A percentile compares a stretch with the other conserved stretches of the same genome.
Evolutionary conservation across 495 filamentous ascomycete genomes (phyloP).

Genomic region (Podospora pseudocomata): DNA sequence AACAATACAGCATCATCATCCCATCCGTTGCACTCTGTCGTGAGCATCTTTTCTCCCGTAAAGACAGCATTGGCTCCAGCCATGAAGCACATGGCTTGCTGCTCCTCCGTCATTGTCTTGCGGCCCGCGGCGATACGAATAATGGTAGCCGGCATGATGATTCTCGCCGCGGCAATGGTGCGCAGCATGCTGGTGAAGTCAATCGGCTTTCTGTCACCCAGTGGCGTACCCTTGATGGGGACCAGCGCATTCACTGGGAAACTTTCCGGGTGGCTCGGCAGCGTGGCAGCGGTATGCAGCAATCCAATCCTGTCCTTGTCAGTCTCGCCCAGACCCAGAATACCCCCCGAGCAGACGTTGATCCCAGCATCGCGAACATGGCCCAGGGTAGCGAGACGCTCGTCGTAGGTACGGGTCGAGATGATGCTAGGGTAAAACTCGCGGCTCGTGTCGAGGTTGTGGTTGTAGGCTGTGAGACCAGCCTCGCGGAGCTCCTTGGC

Average conservation of each 20-base stretch:
- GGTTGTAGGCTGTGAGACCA: constrained; percentile 83
- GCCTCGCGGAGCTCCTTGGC: constrained; percentile 76
- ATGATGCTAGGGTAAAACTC: constrained; percentile 81
- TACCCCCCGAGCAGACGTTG: constrained; percentile 81
- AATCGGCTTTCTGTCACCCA: constrained; percentile 66
- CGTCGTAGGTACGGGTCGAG: constrained; percentile 77
- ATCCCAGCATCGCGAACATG: constrained; percentile 79
- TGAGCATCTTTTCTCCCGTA: constrained; percentile 90
- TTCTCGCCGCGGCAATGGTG: constrained; percentile 73
- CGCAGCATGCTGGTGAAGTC: constrained; percentile 67
- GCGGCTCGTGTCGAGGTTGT: constrained; percentile 83
- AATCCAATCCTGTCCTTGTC: constrained; percentile 72
- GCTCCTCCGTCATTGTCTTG: constrained; percentile 72
- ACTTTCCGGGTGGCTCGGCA: constrained; percentile 74
- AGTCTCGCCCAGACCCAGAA: constrained; percentile 73
- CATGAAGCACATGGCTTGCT: constrained; percentile 79
- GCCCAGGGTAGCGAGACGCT: constrained; percentile 68
- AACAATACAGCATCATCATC: constrained; percentile 80
- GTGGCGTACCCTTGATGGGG: constrained; percentile 74
- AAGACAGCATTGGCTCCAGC: constrained; percentile 86
- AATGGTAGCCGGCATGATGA: constrained; percentile 75
- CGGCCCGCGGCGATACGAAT: constrained; percentile 77
- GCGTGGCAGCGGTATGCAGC: constrained; percentile 68
- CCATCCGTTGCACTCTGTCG: constrained; percentile 83
- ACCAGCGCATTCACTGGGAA: constrained; percentile 85